Conservation (phyloP, 2,329 filamentous ascomycete genomes). For the Apiospora arundinis region DNA sequence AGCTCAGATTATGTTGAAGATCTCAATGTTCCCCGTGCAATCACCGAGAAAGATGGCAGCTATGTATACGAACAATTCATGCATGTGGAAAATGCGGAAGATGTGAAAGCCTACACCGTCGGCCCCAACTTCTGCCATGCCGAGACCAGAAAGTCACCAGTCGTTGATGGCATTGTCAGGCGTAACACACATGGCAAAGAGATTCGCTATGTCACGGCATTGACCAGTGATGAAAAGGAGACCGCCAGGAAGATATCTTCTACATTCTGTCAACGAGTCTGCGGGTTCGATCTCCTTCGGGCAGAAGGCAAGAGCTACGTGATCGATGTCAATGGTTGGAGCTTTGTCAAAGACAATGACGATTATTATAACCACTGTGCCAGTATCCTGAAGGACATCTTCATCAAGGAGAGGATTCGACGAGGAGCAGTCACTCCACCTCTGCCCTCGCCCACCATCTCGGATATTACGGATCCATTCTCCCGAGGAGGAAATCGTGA, state of each 20-base stretch:
- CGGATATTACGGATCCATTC: slow-evolving; percentile 47
- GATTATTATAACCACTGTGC: slow-evolving; percentile 96
- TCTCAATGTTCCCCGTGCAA: slow-evolving; percentile 77
- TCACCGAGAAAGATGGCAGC: slow-evolving; percentile 81
- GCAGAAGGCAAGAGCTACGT: slow-evolving; percentile 92
- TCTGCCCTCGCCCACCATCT: slow-evolving; percentile 54
- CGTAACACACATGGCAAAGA: slow-evolving; percentile 98
- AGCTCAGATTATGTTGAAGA: slow-evolving; percentile 91
- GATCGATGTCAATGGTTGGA: slow-evolving; percentile 99
- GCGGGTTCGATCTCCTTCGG: slow-evolving; percentile 91
- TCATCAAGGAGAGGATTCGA: slow-evolving; percentile 78
- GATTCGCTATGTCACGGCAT: slow-evolving; percentile 88
- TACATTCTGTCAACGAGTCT: slow-evolving; percentile 93
- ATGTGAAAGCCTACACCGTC: slow-evolving; percentile 98
- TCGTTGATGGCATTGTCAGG: slow-evolving; percentile 93
- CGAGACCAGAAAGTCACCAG: slow-evolving; percentile 95
- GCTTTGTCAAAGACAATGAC: slow-evolving; percentile 99
- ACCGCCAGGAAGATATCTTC: slow-evolving; percentile 91
- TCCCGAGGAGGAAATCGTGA: slow-evolving; percentile 28
- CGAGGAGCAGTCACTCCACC: slow-evolving; percentile 66
- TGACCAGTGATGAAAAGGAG: slow-evolving; percentile 79
- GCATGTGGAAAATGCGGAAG: slow-evolving; percentile 94
- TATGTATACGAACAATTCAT: slow-evolving; percentile 98
- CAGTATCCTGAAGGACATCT: slow-evolving; percentile 85
- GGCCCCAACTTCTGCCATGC: slow-evolving; percentile 93